A percentile compares a stretch with the other conserved stretches of the same genome.
Conservation (phyloP, 305 asterid genomes). For the Andrographis paniculata region DNA sequence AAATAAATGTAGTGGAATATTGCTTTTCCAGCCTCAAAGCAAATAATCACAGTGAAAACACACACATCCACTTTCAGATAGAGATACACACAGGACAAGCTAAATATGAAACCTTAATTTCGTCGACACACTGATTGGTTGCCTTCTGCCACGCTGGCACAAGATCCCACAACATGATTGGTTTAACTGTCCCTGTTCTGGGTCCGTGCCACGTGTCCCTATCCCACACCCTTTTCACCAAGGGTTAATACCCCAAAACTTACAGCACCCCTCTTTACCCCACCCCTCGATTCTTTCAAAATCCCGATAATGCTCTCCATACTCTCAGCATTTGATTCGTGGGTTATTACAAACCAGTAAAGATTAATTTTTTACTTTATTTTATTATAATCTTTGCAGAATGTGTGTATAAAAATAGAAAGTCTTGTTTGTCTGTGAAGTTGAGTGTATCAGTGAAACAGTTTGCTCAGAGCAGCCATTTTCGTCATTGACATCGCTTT, state of each 20-base stretch:
- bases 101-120: slow-evolving; percentile 57
- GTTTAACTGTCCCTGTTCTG: slow-evolving; percentile 18
- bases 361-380: neutral
- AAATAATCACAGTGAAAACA: slow-evolving; percentile 29
- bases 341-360: neutral
- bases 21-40: too few species aligned
- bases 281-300: slow-evolving; percentile 52
- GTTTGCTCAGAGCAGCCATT: slow-evolving; percentile 10
- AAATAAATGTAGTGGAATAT: too few species aligned
- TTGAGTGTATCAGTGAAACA: slow-evolving; percentile 1
- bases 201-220: slow-evolving; percentile 35
- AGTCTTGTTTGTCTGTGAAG: slow-evolving; percentile 6
- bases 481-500: neutral
- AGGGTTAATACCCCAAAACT: slow-evolving; percentile 16
- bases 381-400: neutral
- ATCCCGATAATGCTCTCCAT: slow-evolving; percentile 57
- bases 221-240: slow-evolving; percentile 21
- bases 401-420: neutral
- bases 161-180: slow-evolving; percentile 77
- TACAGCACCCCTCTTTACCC: slow-evolving; percentile 22
- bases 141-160: slow-evolving; percentile 51
- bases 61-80: slow-evolving; percentile 28
- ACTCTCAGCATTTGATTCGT: neutral
- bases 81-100: slow-evolving; percentile 18
- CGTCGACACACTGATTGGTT: slow-evolving; percentile 70